phyloP scores from a whole-genome alignment of 73 alveolate species.

The Paramecium bursaria region DNA sequence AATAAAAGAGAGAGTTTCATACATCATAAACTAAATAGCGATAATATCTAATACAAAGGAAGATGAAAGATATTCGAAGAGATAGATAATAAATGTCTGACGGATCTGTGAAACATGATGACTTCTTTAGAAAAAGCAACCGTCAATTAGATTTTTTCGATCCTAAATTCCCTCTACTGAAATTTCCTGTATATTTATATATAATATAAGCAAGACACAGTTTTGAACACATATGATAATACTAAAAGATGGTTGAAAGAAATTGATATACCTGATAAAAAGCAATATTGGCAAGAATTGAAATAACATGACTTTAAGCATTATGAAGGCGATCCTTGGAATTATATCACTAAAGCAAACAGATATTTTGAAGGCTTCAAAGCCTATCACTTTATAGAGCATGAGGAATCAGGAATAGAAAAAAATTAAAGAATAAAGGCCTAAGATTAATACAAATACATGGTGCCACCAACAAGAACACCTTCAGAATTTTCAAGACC shows the following conservation, averaged over 20 bases:
- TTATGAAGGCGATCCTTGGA: conserved; percentile 31
- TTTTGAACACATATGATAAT: conserved; percentile 37
- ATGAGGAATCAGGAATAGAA: conserved; percentile 37
- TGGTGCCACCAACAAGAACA: conserved; percentile 4
- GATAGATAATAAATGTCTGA: conserved; percentile 16
- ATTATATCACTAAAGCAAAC: conserved; percentile 40
- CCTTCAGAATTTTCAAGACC: conserved; percentile 28
- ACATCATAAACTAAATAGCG: no score
- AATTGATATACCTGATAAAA: conserved; percentile 46
- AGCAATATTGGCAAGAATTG: conserved; percentile 42
- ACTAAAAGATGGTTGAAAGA: conserved; percentile 62
- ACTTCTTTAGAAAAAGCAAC: conserved; percentile 44
- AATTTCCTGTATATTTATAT: conserved; percentile 34
- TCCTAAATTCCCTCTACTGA: conserved; percentile 25
- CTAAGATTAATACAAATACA: conserved; percentile 9
- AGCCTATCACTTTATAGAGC: conserved; percentile 40
- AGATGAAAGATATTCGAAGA: not conserved
- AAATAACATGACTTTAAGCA: conserved; percentile 38
- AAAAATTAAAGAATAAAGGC: conserved; percentile 7
- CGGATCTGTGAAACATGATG: conserved; percentile 48
- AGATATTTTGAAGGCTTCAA: conserved; percentile 35
- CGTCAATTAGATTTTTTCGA: conserved; percentile 2
- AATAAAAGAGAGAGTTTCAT: no score
- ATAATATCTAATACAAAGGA: no score
- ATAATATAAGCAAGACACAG: conserved; percentile 41